Evolutionary conservation across 495 filamentous ascomycete species (phyloP), one percentile per base, ranked within the genome.

Genomic region (Podospora comata): DNA sequence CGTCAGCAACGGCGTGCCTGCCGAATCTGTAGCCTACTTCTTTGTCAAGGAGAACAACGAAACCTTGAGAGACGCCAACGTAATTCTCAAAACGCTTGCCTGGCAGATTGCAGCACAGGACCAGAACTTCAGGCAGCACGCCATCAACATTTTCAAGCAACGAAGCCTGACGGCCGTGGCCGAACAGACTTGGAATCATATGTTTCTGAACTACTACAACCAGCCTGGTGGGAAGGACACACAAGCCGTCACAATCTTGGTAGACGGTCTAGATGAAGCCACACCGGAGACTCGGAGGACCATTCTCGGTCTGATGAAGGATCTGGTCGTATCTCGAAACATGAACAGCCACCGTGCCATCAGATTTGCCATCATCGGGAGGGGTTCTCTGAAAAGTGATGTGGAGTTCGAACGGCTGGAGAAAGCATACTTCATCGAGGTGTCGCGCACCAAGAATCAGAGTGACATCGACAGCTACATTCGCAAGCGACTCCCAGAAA

Each of bases 401-500:
- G 39, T 48, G 39, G 15, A 11, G 0, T 48, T 48, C 39, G 15
- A 48, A 11, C 15, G 39, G 39, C 15, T 16, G 15, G 15, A 48
- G 39, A 48, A 48, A 48, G 9, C 39, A 13, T 62, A 18, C 27
- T 65, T 65, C 26, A 69, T 69, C 62, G 62, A 69, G 34, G 67
- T 69, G 2, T 69, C 67, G 2, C 34, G 57, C 15, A 27, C 11
- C 6, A 69, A 69, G 34, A 69, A 69, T 26, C 56, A 57, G 9
- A 28, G 34, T 2, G 67, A 66, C 11, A 69, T 69, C 54, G 57
- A 69, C 9, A 65, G 23, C 30, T 69, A 69, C 57, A 65, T 69
- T 55, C 44, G 58, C n/a, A 69, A 65, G n/a, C 62, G 67, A 1
- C 67, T 69, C 15, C 62, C 60, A 28, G 67, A 69, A 27, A 53